Conservation (phyloP, 805 yeast genomes). For the Saccharomycodes ludwigii region DNA sequence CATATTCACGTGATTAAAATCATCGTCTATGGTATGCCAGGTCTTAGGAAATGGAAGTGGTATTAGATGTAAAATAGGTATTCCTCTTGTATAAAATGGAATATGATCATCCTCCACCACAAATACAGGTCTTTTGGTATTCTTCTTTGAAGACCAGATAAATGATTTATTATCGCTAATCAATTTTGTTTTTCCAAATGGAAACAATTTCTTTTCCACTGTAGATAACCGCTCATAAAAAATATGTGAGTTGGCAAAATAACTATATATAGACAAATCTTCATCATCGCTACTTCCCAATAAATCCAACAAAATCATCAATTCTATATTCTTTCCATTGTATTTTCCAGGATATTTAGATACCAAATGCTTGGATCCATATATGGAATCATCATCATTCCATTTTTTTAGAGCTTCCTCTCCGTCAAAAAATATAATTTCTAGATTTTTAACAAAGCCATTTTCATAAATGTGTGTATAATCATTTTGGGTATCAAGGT, state of each 20-base stretch:
- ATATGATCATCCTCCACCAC: constrained; percentile 38
- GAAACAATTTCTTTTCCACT: constrained; percentile 21
- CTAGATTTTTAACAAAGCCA: constrained; percentile 26
- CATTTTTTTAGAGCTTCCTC: constrained; percentile 48
- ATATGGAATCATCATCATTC: constrained; percentile 39
- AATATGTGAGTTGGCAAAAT: constrained; percentile 28
- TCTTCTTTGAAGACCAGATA: too few relatives aligned
- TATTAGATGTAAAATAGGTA: constrained; percentile 40
- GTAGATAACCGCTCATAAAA: constrained; percentile 24
- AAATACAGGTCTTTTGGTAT: neutral
- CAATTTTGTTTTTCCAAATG: constrained; percentile 1
- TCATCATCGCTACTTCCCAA: constrained; percentile 27
- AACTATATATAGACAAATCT: constrained; percentile 28
- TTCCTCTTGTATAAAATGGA: constrained; percentile 35
- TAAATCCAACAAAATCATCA: constrained; percentile 38
- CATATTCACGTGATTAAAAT: constrained; percentile 30
- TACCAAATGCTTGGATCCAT: constrained; percentile 43
- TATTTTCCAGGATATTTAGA: constrained; percentile 21
- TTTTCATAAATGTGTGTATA: constrained; percentile 9
- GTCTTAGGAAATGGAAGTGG: constrained; percentile 36
- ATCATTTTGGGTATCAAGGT: constrained; percentile 8
- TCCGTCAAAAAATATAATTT: constrained; percentile 45
- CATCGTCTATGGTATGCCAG: constrained; percentile 43
- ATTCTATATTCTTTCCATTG: constrained; percentile 25
- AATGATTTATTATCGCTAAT: too few relatives aligned